Conservation (phyloP, 2,329 filamentous ascomycete species). For the Thelonectria discophora region DNA sequence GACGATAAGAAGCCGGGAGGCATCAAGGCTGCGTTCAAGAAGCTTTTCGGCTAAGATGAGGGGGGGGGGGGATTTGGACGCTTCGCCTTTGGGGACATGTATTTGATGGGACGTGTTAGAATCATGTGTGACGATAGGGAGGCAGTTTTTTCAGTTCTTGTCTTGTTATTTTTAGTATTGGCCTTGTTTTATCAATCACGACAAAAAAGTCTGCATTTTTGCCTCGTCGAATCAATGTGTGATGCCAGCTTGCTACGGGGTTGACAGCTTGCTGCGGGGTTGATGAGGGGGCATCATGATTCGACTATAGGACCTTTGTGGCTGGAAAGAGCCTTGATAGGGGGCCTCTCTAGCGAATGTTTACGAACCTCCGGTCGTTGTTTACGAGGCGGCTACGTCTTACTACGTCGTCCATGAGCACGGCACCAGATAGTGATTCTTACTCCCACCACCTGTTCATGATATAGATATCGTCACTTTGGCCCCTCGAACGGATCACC, state of each 20-base stretch:
- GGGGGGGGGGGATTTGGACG: conserved; percentile 11
- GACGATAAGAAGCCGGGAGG: conserved; percentile 44
- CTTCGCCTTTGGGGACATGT: conserved; percentile 32
- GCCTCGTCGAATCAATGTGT: conserved; percentile 1
- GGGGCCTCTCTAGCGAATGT: no score
- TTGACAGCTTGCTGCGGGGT: no score
- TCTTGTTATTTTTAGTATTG: conserved; percentile 16
- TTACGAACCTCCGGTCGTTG: no score
- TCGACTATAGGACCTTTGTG: background rate
- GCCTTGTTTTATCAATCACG: conserved; percentile 12
- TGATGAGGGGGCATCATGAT: background rate
- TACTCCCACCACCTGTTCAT: no score
- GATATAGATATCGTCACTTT: no score
- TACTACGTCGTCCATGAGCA: no score
- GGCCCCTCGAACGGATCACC: no score
- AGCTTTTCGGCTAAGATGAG: conserved; percentile 40
- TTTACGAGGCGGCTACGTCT: no score
- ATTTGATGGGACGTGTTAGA: conserved; percentile 37
- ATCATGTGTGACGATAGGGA: conserved; percentile 39
- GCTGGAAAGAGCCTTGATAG: no score
- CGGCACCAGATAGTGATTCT: no score
- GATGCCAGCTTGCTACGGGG: background rate
- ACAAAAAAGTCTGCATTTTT: conserved; percentile 22
- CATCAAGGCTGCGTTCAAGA: conserved; percentile 45
- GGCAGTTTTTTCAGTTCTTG: conserved; percentile 23